These are phyloP conservation scores for Salix koriyanagi DNA, from an alignment of 345 rosid species.

Conservation along the genomic window DNA sequence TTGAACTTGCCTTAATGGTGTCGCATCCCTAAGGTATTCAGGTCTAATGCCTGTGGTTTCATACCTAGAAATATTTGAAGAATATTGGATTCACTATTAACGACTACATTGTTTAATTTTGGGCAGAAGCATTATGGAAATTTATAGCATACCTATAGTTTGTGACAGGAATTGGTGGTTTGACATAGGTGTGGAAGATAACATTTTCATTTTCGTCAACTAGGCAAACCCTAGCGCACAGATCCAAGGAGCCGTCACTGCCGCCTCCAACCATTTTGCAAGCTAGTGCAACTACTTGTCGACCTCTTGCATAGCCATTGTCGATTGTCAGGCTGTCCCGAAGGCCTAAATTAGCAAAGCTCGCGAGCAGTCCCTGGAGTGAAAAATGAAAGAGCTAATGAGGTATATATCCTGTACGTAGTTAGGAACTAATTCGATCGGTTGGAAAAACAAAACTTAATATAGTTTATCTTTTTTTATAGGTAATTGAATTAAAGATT, in stretches of 20 bases:
- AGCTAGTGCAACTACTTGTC: constrained; percentile 64
- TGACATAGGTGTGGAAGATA: constrained; percentile 71
- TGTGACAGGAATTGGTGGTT: constrained; percentile 68
- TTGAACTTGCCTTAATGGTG: constrained; percentile 64
- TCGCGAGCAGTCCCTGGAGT: constrained; percentile 46
- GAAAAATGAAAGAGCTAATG: background rate
- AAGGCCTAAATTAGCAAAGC: constrained; percentile 59
- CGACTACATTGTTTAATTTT: too few species aligned
- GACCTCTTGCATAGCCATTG: constrained; percentile 38
- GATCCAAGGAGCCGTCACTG: constrained; percentile 75
- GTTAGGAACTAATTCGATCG: background rate
- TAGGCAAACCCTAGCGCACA: constrained; percentile 77
- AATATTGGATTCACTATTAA: too few species aligned
- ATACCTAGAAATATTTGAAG: constrained; percentile 37
- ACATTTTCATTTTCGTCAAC: constrained; percentile 70
- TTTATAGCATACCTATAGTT: constrained; percentile 51
- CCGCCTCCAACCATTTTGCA: constrained; percentile 97
- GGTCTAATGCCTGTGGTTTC: constrained; percentile 80
- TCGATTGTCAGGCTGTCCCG: constrained; percentile 53
- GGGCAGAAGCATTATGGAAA: background rate
- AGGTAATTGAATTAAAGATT: background rate
- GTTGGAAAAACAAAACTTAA: background rate
- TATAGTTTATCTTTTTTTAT: too few species aligned
- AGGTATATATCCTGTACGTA: background rate
- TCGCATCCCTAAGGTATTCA: constrained; percentile 67